Evolutionary conservation across 1,139 yeast genomes (phyloP), one percentile per base, ranked within the genome.

Genomic region (Geotrichum klebahnii): DNA sequence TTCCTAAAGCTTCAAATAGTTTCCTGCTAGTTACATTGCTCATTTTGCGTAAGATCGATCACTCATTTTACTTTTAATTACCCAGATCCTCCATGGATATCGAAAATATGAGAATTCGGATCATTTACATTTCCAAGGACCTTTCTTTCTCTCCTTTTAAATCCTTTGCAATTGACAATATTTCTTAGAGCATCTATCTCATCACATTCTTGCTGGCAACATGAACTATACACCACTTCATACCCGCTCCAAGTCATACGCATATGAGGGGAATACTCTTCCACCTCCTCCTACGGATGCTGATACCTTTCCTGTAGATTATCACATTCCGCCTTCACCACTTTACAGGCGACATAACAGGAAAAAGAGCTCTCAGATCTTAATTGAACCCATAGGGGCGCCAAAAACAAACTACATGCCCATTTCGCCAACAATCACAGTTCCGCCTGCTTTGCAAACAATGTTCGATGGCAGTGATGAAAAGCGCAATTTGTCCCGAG

Each of bases 341-440:
- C 46, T 58, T 5, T 59, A 62, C 45, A 53, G 71, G 22, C 57
- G 67, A 24, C 71, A 67, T 50, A 54, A 63, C 16, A 55, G 69
- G n/a, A 63, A 63, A 46, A 61, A 60, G 44, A 61, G 66, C 47
- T 63, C 68, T 8, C 69, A 67, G 51, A 66, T 67, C 29, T 56
- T 61, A 23, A 61, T 67, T n/a, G 68, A 69, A n/a, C 68, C 71
- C 6, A 53, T 59, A 16, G 59, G 57, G 20, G 49, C 51, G 6
- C 51, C 42, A 19, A 40, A 50, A 16, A 40, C 48, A 9, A 52
- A 52, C 34, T 44, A 52, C 44, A 45, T 52, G 46, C 55, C 55
- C 6, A 44, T 41, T 34, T 49, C 55, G 8, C 55, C 55, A 20
- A 49, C 43, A 4, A 34, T 48, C 17, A 43, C 53, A 3, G 51